phyloP scores from a whole-genome alignment of 1,284 basidiomycete genomes.

The Polyporus tsugae region DNA sequence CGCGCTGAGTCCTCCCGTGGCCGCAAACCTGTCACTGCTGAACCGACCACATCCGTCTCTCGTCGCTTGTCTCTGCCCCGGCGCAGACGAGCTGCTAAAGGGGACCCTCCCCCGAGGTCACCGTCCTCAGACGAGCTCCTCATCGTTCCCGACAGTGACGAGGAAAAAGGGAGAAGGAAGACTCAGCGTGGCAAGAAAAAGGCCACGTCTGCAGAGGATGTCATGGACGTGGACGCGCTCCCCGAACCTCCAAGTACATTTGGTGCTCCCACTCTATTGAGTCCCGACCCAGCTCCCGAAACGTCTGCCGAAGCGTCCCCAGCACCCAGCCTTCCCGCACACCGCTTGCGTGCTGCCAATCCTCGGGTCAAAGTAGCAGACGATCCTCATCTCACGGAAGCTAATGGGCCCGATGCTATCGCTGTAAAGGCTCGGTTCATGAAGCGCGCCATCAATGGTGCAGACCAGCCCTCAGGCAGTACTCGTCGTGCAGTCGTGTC shows the following conservation, averaged over 20 bases:
- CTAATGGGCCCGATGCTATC: slow-evolving; percentile 46
- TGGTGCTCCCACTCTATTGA: slow-evolving; percentile 19
- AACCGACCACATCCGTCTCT: slow-evolving; percentile 13
- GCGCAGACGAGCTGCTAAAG: slow-evolving; percentile 7
- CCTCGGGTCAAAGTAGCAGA: slow-evolving; percentile 62
- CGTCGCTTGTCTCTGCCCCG: slow-evolving; percentile 19
- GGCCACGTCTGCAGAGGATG: background rate
- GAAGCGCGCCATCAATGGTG: slow-evolving; percentile 16
- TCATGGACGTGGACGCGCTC: slow-evolving; percentile 23
- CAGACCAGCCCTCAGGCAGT: background rate
- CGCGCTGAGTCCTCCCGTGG: slow-evolving; percentile 13
- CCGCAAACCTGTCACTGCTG: slow-evolving; percentile 2
- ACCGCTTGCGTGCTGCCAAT: slow-evolving; percentile 56
- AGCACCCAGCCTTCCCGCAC: slow-evolving; percentile 44
- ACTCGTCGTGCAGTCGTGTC: slow-evolving; percentile 15
- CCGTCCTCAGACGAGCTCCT: slow-evolving; percentile 31
- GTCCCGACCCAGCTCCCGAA: slow-evolving; percentile 39
- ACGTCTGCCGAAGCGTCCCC: slow-evolving; percentile 20
- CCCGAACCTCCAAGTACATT: slow-evolving; percentile 17
- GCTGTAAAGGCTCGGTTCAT: slow-evolving; percentile 55
- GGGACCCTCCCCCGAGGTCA: slow-evolving; percentile 7
- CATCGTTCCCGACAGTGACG: slow-evolving; percentile 10
- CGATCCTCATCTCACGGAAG: slow-evolving; percentile 39
- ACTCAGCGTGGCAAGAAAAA: slow-evolving; percentile 12
- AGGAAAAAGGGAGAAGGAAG: slow-evolving; percentile 6